Evolutionary conservation across 1,284 basidiomycete species (phyloP), one percentile per base, ranked within the genome.

Genomic region (Rhodotorula glutinis): DNA sequence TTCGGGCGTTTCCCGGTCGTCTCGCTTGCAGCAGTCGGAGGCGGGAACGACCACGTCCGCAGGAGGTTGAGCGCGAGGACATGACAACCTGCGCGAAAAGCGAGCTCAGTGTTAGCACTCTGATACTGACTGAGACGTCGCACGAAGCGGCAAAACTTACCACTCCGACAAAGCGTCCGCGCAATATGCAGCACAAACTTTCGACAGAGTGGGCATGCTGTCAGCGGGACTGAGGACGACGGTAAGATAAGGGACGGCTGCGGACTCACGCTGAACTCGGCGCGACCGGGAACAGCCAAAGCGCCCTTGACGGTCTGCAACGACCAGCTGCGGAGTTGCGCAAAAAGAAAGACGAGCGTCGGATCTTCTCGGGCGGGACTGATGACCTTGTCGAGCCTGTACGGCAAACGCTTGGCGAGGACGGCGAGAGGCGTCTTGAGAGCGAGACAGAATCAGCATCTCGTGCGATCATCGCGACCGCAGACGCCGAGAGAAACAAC

Each of bases 311-410:
- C 90, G 0, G 92, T 88, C 81, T 96, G 92, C 30, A 96, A 80
- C 1, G 92, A 93, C 81, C 90, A 92, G 29, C 87, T 86, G 73
- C 90, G 88, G 66, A 96, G 82, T 72, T 96, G 89, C n/a, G 88
- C 88, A 79, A 95, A 96, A 58, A 97, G 81, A 53, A 97, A 81
- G 0, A 92, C 88, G 53, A 97, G 83, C 73, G 90, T 89, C 1
- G 94, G 91, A 77, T 97, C 92, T 72, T 96, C 92, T 75, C 93
- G 91, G 75, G 90, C 86, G 19, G 90, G 87, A 73, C 91, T 87
- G n/a, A 88, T 89, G 59, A 91, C 61, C 25, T n/a, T 83, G 17
- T 81, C 75, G 27, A 88, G 82, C 30, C 76, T 76, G 57, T 86
- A 82, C 65, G 85, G 82, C 19, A 77, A 51, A 17, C 82, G 81